Percentiles rank a stretch among this genome's conserved stretches.
phyloP scores from a whole-genome alignment of 176 grass and related monocot species.

The Oryza meridionalis region DNA sequence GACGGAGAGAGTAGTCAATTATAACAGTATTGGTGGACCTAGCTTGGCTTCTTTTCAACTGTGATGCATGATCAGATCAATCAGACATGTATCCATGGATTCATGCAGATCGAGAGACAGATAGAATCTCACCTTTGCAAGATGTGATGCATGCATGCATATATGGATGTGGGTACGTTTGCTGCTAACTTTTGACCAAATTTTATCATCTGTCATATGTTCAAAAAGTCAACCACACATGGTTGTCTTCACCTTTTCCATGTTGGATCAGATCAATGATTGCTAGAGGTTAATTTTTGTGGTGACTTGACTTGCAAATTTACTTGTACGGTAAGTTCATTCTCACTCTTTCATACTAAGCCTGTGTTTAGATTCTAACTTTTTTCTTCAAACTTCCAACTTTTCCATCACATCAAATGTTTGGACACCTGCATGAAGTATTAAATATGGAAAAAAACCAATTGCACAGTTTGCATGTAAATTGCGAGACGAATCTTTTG shows the following conservation, averaged over 20 bases:
- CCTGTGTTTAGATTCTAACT: too few relatives aligned
- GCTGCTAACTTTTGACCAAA: background rate
- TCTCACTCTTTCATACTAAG: too few relatives aligned
- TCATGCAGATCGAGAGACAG: background rate
- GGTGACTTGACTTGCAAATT: background rate
- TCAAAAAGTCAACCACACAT: constrained; percentile 42
- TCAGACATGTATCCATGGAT: background rate
- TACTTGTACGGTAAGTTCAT: background rate
- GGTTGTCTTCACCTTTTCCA: background rate
- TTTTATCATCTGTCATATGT: background rate
- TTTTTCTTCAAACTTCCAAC: too few relatives aligned
- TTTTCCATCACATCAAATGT: too few relatives aligned
- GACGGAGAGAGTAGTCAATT: too few relatives aligned
- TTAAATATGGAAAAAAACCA: too few relatives aligned
- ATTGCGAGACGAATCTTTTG: too few relatives aligned
- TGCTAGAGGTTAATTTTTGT: background rate
- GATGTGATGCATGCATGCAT: constrained; percentile 20
- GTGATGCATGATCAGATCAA: too few relatives aligned
- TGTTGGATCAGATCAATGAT: background rate
- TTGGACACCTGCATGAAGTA: too few relatives aligned
- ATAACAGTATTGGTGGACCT: background rate
- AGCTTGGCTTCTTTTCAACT: too few relatives aligned
- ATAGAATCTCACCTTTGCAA: constrained; percentile 21
- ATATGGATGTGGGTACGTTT: background rate
- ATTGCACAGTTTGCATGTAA: too few relatives aligned